These are phyloP conservation scores for Nakaseomyces nivariensis DNA, from an alignment of 1,139 yeast genomes.

Conservation along the genomic window DNA sequence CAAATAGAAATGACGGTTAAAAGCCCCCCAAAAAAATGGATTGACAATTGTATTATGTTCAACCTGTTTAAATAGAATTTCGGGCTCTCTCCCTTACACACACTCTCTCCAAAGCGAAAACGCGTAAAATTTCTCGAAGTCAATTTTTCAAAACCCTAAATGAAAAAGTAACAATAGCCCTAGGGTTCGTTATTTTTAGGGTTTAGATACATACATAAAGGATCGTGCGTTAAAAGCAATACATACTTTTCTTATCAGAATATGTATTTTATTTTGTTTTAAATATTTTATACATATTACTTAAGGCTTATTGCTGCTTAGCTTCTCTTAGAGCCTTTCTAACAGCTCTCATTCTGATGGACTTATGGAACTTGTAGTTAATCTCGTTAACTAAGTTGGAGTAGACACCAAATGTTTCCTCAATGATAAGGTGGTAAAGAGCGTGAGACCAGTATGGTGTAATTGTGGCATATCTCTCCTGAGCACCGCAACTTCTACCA, in stretches of 20 bases:
- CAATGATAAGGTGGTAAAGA: conserved; percentile 76
- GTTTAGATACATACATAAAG: background rate
- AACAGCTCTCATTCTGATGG: conserved; percentile 73
- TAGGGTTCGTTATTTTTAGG: background rate
- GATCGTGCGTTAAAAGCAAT: no score
- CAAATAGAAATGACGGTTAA: background rate
- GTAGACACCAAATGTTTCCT: conserved; percentile 71
- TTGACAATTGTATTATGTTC: no score
- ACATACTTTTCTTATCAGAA: background rate
- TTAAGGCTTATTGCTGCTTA: conserved; percentile 13
- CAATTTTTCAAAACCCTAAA: background rate
- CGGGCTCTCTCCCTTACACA: no score
- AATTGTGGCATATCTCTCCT: conserved; percentile 72
- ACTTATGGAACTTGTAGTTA: conserved; percentile 68
- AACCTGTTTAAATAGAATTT: no score
- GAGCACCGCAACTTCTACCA: conserved; percentile 89
- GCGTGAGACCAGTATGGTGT: conserved; percentile 97
- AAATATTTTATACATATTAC: background rate
- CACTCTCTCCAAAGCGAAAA: background rate
- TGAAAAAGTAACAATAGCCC: background rate
- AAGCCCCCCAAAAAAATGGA: background rate
- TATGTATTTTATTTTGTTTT: background rate
- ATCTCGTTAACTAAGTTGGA: conserved; percentile 57
- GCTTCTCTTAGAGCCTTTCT: conserved; percentile 54
- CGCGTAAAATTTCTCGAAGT: background rate